phyloP scores from a whole-genome alignment of 371 early-diverging fungal genomes.

The Circinella minor region DNA sequence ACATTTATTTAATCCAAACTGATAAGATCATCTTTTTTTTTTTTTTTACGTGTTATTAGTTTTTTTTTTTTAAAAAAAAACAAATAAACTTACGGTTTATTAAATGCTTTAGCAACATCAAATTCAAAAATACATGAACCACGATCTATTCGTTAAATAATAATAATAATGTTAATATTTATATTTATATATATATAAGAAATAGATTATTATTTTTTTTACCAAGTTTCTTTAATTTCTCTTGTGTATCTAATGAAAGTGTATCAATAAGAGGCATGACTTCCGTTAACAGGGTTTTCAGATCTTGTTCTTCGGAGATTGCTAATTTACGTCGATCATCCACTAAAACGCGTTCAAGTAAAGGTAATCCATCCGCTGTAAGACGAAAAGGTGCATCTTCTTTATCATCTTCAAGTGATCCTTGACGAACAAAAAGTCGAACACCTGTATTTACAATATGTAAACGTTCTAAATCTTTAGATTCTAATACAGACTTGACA shows the following conservation, averaged over 20 bases:
- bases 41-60: too few relatives aligned
- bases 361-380: slow-evolving; percentile 77
- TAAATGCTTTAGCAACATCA: slow-evolving; percentile 40
- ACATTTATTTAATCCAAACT: neutral
- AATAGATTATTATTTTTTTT: too few relatives aligned
- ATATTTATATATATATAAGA: too few relatives aligned
- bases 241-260: slow-evolving; percentile 38
- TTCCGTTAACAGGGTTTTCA: slow-evolving; percentile 60
- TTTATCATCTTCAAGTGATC: slow-evolving; percentile 49
- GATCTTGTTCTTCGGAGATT: slow-evolving; percentile 49
- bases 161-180: neutral
- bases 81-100: slow-evolving; percentile 25
- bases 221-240: slow-evolving; percentile 36
- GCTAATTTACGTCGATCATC: slow-evolving; percentile 54
- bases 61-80: neutral
- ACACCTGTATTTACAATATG: slow-evolving; percentile 93
- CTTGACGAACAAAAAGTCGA: slow-evolving; percentile 79
- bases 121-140: slow-evolving; percentile 64
- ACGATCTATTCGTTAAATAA: slow-evolving; percentile 24
- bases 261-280: slow-evolving; percentile 63
- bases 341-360: slow-evolving; percentile 64
- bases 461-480: slow-evolving; percentile 68
- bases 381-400: slow-evolving; percentile 75
- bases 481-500: slow-evolving; percentile 73
- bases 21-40: slow-evolving; percentile 8